Percentiles rank a stretch among this genome's conserved stretches.
phyloP scores from a whole-genome alignment of 805 yeast genomes.

The Wickerhamomyces canadensis region DNA sequence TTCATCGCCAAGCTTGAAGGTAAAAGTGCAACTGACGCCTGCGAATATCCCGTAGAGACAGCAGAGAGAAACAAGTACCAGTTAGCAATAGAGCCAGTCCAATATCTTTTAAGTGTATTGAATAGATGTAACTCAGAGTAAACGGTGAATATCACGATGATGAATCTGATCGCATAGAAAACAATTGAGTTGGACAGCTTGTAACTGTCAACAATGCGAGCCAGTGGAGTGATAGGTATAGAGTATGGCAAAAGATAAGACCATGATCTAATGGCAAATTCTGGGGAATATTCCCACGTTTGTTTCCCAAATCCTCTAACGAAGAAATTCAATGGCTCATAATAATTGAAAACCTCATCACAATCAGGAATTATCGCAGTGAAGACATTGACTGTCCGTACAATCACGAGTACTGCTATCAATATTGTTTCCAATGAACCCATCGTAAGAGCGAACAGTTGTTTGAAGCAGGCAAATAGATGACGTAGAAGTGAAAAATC shows the following conservation, averaged over 20 bases:
- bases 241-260: slow-evolving; percentile 52
- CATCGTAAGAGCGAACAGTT: too few relatives aligned
- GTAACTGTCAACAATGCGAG: slow-evolving; percentile 10
- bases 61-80: slow-evolving; percentile 61
- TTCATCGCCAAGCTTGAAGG: slow-evolving; percentile 78
- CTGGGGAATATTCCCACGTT: slow-evolving; percentile 96
- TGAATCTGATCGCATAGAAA: slow-evolving; percentile 51
- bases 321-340: slow-evolving; percentile 86
- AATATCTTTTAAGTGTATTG: slow-evolving; percentile 30
- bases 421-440: background rate
- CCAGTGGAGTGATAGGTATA: slow-evolving; percentile 19
- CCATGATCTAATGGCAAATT: slow-evolving; percentile 83
- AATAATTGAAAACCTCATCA: slow-evolving; percentile 87
- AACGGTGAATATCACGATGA: slow-evolving; percentile 36
- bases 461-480: too few relatives aligned
- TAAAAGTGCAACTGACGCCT: slow-evolving; percentile 78
- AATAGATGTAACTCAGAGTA: slow-evolving; percentile 50
- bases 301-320: slow-evolving; percentile 83
- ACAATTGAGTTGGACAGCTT: slow-evolving; percentile 19
- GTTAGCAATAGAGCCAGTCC: slow-evolving; percentile 29
- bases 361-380: slow-evolving; percentile 80
- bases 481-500: too few relatives aligned
- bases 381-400: slow-evolving; percentile 37
- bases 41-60: slow-evolving; percentile 77
- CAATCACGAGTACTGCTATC: slow-evolving; percentile 17